Evolutionary conservation across 2,329 filamentous ascomycete genomes (phyloP), one percentile per base, ranked within the genome.

Genomic region (Ustilaginoidea virens): DNA sequence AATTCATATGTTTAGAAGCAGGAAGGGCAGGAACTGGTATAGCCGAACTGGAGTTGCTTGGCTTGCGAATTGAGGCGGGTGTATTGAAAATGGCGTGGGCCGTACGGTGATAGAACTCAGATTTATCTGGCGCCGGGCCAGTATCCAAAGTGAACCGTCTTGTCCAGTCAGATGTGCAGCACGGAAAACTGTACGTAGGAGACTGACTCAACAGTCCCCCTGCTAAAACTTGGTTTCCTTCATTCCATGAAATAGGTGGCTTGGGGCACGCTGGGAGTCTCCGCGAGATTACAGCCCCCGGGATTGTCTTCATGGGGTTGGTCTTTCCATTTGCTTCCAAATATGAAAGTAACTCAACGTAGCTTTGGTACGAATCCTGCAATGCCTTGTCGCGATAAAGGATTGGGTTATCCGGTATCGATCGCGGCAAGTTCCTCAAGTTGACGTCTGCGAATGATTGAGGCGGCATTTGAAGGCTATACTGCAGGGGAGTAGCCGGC

Each of bases 291-390:
- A 52, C 52, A 7, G 55, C 45, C 5, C 49, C 47, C 23, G 53
- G 48, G 15, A 49, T 47, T 13, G 46, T 45, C 35, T 56, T 58
- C 12, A 47, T 45, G 12, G 55, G 47, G 7, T 54, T 53, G 2
- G 56, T 49, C 41, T 61, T 73, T 33, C 69, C 73, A 13, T 58
- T 60, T 29, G 69, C 63, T 35, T 79, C 71, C 5, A 80, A 58
- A 37, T 69, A 71, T 7, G 70, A 55, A 4, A 86, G 55, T 6
- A 87, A 61, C 37, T 82, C 74, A 27, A 79, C 60, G 49, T 86
- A 86, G 18, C 75, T 67, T 38, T 64, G 63, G 46, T 85, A 75
- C n/a, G 79, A 80, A 54, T 73, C 74, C 10, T 66, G 59, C 15
- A 85, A 53, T 3, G 70, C 69, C 37, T 71, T 76, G 37, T 83